These are phyloP conservation scores for Astrephomene gubernaculifera DNA, from an alignment of 139 green algal species.

Conservation along the genomic window DNA sequence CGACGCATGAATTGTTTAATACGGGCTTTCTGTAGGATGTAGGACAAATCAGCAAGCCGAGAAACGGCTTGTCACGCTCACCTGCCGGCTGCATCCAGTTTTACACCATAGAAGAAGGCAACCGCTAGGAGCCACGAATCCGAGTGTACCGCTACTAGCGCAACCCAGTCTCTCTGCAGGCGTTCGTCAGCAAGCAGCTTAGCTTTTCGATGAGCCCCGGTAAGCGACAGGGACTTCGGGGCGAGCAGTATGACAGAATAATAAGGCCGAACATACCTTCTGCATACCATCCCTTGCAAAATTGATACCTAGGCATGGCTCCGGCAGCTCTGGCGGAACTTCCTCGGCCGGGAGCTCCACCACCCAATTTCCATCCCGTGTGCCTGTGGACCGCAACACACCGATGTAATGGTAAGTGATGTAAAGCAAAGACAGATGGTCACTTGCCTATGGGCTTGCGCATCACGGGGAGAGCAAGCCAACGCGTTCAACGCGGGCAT, in stretches of 20 bases:
- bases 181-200: background rate
- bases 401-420: background rate
- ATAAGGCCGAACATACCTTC: conserved; percentile 29
- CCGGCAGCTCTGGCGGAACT: conserved; percentile 97
- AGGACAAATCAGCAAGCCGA: too few relatives aligned
- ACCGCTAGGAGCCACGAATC: conserved; percentile 97
- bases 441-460: background rate
- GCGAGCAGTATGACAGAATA: conserved; percentile 48
- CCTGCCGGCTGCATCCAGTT: conserved; percentile 86
- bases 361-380: conserved; percentile 86
- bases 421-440: background rate
- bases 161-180: conserved; percentile 91
- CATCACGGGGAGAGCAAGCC: background rate
- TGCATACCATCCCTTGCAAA: conserved; percentile 96
- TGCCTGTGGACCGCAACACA: conserved; percentile 58
- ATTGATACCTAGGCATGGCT: conserved; percentile 98
- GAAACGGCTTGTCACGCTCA: too few relatives aligned
- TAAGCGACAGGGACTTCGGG: background rate
- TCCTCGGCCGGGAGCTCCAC: conserved; percentile 96
- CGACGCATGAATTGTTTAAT: too few relatives aligned
- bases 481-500: conserved; percentile 18
- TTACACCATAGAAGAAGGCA: conserved; percentile 95
- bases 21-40: too few relatives aligned
- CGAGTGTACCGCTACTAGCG: conserved; percentile 96
- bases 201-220: background rate